phyloP scores from a whole-genome alignment of 805 yeast species.

The Maudiozyma saulgeensis region DNA sequence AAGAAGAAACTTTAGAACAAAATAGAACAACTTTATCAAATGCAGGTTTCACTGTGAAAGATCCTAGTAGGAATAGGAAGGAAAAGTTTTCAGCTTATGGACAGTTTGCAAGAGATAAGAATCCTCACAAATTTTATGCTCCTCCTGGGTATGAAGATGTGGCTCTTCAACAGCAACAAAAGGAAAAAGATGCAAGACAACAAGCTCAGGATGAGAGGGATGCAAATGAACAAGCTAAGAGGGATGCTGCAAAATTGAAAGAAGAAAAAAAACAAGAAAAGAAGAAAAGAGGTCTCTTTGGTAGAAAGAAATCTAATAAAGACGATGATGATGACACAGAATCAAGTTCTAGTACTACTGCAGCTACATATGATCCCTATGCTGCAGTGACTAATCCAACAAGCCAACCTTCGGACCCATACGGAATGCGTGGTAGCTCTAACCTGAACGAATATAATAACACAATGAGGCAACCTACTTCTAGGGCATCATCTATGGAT shows the following conservation, averaged over 20 bases:
- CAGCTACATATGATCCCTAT: conserved; percentile 8
- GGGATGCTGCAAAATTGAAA: background rate
- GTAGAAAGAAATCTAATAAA: conserved; percentile 5
- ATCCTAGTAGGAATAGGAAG: conserved; percentile 28
- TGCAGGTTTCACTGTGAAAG: conserved; percentile 35
- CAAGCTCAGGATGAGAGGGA: background rate
- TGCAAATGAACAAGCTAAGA: background rate
- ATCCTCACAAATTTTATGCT: conserved; percentile 29
- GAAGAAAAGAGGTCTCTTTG: conserved; percentile 8
- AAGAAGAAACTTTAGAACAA: conserved; percentile 36
- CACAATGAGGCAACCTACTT: background rate
- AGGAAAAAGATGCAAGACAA: conserved; percentile 3
- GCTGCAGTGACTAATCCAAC: conserved; percentile 2
- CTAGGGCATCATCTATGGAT: background rate
- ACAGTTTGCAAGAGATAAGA: conserved; percentile 36
- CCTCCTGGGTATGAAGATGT: conserved; percentile 32
- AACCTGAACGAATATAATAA: background rate
- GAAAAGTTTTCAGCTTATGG: conserved; percentile 41
- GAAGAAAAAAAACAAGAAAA: conserved; percentile 3
- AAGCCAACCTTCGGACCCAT: conserved; percentile 3
- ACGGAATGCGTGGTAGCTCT: conserved; percentile 2
- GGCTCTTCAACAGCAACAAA: conserved; percentile 12
- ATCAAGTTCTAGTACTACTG: background rate
- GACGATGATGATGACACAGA: background rate
- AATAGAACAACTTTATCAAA: conserved; percentile 35